Conservation (phyloP, 257 asterid genomes). For the Salvia rosmarinus region DNA sequence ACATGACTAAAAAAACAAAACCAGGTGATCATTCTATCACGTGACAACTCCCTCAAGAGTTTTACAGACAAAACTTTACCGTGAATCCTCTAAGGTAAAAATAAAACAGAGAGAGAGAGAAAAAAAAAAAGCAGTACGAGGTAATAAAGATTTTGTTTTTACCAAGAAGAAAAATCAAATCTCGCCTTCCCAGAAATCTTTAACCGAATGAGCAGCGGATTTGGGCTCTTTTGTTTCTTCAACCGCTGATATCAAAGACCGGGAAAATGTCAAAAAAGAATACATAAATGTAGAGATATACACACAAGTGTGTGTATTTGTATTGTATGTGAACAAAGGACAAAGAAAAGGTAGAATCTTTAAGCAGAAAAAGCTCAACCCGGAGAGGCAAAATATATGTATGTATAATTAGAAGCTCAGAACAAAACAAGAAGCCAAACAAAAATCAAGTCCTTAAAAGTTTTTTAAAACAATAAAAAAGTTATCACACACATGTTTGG, state of each 20-base stretch:
- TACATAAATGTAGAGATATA: background rate
- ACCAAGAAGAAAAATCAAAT: slow-evolving; percentile 20
- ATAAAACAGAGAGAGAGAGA: background rate
- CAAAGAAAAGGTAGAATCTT: slow-evolving; percentile 34
- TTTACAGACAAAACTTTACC: slow-evolving; percentile 12
- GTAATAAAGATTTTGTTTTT: slow-evolving; percentile 22
- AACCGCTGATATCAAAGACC: slow-evolving; percentile 28
- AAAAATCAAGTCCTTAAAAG: background rate
- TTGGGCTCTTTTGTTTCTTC: slow-evolving; percentile 27
- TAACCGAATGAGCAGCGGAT: slow-evolving; percentile 31
- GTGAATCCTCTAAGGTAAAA: background rate
- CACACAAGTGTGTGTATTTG: slow-evolving; percentile 23
- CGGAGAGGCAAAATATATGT: background rate
- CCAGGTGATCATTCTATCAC: slow-evolving; percentile 34
- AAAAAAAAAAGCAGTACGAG: slow-evolving; percentile 17
- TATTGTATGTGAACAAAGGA: background rate
- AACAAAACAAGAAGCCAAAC: slow-evolving; percentile 6
- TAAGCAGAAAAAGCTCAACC: slow-evolving; percentile 3
- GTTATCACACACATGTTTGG: background rate
- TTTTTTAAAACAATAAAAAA: background rate
- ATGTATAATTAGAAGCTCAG: slow-evolving; percentile 9
- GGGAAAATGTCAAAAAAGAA: background rate
- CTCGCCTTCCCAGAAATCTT: slow-evolving; percentile 39
- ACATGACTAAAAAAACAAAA: slow-evolving; percentile 36
- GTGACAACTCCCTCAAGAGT: slow-evolving; percentile 7